Base-by-base conservation (phyloP, 768 basidiomycete species). In the Hortiboletus flavorubellus region DNA sequence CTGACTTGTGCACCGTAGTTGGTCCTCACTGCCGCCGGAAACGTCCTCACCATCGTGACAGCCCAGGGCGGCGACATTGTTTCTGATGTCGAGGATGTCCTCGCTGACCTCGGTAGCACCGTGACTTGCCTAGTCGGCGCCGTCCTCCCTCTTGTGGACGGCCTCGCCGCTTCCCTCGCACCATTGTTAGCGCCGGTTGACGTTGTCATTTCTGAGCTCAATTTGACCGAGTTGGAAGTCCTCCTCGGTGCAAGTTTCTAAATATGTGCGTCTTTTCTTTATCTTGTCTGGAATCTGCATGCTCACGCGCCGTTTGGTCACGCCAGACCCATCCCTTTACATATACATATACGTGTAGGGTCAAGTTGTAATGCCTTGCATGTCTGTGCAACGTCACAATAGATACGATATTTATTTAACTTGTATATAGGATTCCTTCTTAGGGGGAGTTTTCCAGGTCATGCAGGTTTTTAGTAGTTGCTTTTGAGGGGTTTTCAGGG, bases 11-110 rank as follows among this genome's bases (percentile, higher is more conserved):
- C 10, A 10, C 41, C 4, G 9, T 40, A 73, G 72, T 30, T 64
- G 10, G 41, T 72, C 54, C 63, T 75, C 58, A 47, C 38, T 21
- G 70, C 68, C 15, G 50, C 68, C 47, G 57, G 63, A 5, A 46
- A 51, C 18, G 56, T 70, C 46, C 53, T 75, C n/a, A 44, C 46
- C 23, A 41, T 70, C 14, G 45, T 55, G 47, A 10, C 47, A 1
- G 16, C n/a, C 18, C 1, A 38, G 7, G 35, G 16, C 11, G 33
- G 12, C 2, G 49, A 46, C 1, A 33, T 46, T 4, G 26, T 16
- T 8, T 26, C n/a, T 5, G 30, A 51, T 3, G 43, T 51, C 23
- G 38, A 31, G 15, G 55, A 41, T 8, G 43, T 58, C 46, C 37
- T 58, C 21, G 15, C 40, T 10, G 62, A 53, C 11, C 56, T 73